Base-by-base conservation (phyloP, 2,329 filamentous ascomycete species). In the Helotiales sp. region DNA sequence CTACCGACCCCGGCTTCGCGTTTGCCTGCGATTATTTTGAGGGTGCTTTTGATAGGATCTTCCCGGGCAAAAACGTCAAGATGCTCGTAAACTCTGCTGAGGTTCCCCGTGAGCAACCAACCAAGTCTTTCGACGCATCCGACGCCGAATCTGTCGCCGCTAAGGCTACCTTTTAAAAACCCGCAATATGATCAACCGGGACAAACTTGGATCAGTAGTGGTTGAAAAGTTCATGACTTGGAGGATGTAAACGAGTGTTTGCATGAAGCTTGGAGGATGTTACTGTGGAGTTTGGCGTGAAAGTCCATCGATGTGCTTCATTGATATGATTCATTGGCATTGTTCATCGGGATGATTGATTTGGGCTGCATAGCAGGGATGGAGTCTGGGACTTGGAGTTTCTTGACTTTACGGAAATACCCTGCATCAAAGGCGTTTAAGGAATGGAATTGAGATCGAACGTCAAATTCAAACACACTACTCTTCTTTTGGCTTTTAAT, bases 351-450 rank as follows among this genome's bases (percentile, higher is more conserved):
- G 11, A 34, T 34, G 30, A 34, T 11, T 34, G 7, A 3, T 34
- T 22, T 30, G 24, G 4, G 26, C 24, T 55, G 6, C 28, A 22
- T 20, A 11, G 30, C n/a, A 34, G n/a, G n/a, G 30, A 24, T 13
- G 17, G 34, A 17, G 15, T 57, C 7, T 13, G 32, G 13, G 30
- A 3, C 20, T 20, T 24, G 34, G 8, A 22, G 55, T 28, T 24
- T 43, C 32, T 17, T 28, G 34, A 6, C 17, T 40, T 43, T 45
- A 2, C 52, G 52, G 52, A 40, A 10, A 59, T 45, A 59, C 55
- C 55, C 54, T 58, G 54, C 54, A 43, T 58, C 2, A 24, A 55
- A 34, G 52, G 54, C n/a, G 54, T 43, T 40, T 32, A 26, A 26
- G 28, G 50, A 22, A 55, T 55, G 50, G 28, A 32, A 17, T 6